These are phyloP conservation scores for Paecilomyces fulvus DNA, from an alignment of 2,329 filamentous ascomycete species.

Conservation along the genomic window DNA sequence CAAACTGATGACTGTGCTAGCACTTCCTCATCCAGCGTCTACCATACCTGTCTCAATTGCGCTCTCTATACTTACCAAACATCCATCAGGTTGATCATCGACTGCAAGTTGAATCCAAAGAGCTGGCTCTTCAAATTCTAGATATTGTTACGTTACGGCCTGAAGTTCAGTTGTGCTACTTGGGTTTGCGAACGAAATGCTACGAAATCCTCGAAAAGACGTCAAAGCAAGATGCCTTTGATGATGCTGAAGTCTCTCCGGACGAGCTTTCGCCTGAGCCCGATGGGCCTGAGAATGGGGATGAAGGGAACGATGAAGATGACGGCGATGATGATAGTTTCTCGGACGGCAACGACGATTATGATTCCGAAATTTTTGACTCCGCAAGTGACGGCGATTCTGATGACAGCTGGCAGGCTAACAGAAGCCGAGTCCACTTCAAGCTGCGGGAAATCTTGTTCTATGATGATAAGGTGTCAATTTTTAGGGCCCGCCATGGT, in stretches of 20 bases:
- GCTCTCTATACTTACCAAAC: constrained; percentile 61
- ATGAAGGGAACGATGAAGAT: constrained; percentile 37
- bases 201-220: constrained; percentile 67
- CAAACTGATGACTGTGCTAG: constrained; percentile 33
- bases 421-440: constrained; percentile 39
- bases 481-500: constrained; percentile 68
- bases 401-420: constrained; percentile 31
- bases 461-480: constrained; percentile 73
- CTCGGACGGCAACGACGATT: constrained; percentile 35
- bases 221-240: constrained; percentile 28
- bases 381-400: constrained; percentile 43
- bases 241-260: constrained; percentile 37
- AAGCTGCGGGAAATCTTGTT: constrained; percentile 70
- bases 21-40: constrained; percentile 71
- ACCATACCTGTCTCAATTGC: constrained; percentile 60
- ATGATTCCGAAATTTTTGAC: constrained; percentile 27
- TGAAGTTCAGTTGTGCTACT: constrained; percentile 68
- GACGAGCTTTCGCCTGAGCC: constrained; percentile 25
- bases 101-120: constrained; percentile 54
- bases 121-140: constrained; percentile 67
- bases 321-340: constrained; percentile 41
- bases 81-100: constrained; percentile 59
- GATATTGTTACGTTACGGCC: constrained; percentile 70
- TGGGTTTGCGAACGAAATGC: constrained; percentile 68
- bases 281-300: constrained; percentile 40